Evolutionary conservation across 805 yeast species (phyloP).

Genomic region (Alloascoidea hylecoeti): DNA sequence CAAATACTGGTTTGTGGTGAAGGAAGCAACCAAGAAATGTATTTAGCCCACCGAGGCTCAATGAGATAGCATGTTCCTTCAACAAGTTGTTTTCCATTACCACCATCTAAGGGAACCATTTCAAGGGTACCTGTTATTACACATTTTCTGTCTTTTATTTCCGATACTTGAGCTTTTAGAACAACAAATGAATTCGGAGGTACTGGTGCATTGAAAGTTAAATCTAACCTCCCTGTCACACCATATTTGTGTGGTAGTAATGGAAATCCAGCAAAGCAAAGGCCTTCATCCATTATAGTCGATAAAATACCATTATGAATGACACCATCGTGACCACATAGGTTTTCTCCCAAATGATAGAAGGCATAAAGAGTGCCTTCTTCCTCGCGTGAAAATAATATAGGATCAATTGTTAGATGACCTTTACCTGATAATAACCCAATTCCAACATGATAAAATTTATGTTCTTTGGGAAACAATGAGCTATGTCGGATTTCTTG

Average conservation of each 20-base stretch:
- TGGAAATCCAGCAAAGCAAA: conserved; percentile 72
- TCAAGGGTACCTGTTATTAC: conserved; percentile 48
- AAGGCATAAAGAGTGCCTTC: not conserved
- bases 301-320: conserved; percentile 73
- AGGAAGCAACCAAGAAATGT: conserved; percentile 32
- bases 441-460: not conserved
- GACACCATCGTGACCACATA: conserved; percentile 27
- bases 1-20: not conserved
- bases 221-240: conserved; percentile 63
- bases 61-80: conserved; percentile 58
- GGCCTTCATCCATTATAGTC: conserved; percentile 70
- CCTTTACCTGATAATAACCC: not conserved
- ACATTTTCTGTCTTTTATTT: conserved; percentile 59
- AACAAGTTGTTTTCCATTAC: conserved; percentile 30
- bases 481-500: not conserved
- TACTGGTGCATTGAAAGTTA: conserved; percentile 28
- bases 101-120: conserved; percentile 22
- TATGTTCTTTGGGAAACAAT: not conserved
- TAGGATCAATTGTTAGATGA: not conserved
- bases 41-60: conserved; percentile 83
- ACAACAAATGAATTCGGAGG: conserved; percentile 33
- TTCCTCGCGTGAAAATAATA: not conserved
- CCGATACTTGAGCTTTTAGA: conserved; percentile 45
- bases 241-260: conserved; percentile 64
- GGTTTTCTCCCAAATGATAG: not conserved